Conservation (phyloP, 495 filamentous ascomycete genomes). For the Entonaema liquescens region DNA sequence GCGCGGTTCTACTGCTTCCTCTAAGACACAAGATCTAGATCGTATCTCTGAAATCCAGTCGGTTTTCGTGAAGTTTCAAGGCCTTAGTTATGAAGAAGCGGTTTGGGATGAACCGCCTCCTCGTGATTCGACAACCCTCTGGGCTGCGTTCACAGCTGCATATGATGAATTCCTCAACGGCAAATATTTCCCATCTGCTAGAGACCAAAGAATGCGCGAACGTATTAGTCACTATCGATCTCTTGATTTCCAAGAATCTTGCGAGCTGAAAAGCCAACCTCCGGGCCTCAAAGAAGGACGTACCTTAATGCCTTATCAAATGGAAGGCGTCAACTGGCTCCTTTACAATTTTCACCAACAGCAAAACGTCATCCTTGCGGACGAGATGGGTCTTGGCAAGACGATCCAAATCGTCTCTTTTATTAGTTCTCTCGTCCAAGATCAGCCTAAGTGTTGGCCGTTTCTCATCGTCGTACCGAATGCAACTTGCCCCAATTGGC, state of each 20-base stretch:
- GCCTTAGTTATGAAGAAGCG: slow-evolving; percentile 90
- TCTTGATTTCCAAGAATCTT: slow-evolving; percentile 68
- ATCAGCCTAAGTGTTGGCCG: slow-evolving; percentile 81
- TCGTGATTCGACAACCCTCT: slow-evolving; percentile 70
- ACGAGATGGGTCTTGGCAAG: slow-evolving; percentile 99
- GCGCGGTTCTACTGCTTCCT: slow-evolving; percentile 46
- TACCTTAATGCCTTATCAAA: slow-evolving; percentile 90
- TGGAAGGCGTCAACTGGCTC: slow-evolving; percentile 97
- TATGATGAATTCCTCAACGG: slow-evolving; percentile 86
- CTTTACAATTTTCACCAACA: slow-evolving; percentile 85
- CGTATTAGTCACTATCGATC: slow-evolving; percentile 69
- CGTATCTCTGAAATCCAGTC: slow-evolving; percentile 72
- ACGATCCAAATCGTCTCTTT: slow-evolving; percentile 93
- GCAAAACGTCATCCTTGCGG: slow-evolving; percentile 92
- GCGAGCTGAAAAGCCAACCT: slow-evolving; percentile 79
- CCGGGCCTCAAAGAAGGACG: slow-evolving; percentile 71
- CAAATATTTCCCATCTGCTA: slow-evolving; percentile 68
- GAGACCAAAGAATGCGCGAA: slow-evolving; percentile 62
- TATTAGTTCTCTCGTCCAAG: slow-evolving; percentile 77
- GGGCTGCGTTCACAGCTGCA: slow-evolving; percentile 81
- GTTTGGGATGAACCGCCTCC: slow-evolving; percentile 88
- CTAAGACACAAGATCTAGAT: slow-evolving; percentile 71
- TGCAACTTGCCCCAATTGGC: slow-evolving; percentile 95
- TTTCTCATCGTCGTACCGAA: slow-evolving; percentile 95
- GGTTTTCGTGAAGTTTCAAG: slow-evolving; percentile 90